A percentile compares a stretch with the other conserved stretches of the same genome.
Evolutionary conservation across 1,284 basidiomycete genomes (phyloP).

Genomic region (Ustilago hordei): DNA sequence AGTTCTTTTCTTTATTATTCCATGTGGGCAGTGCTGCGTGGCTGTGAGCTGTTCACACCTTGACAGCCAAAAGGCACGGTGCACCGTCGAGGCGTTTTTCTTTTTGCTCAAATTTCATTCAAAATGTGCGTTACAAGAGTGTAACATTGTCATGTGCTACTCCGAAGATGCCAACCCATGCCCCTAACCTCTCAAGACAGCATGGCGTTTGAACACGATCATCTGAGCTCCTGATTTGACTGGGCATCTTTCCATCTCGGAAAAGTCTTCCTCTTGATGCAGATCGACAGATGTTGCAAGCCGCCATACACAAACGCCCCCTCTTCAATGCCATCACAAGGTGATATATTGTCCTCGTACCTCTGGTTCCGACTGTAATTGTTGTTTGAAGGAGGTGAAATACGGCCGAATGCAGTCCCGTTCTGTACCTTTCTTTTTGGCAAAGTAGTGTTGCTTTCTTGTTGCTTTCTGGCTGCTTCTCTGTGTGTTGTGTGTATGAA

Average conservation of each 20-base stretch:
- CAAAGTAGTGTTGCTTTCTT: not conserved
- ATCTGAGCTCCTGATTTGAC: too few relatives aligned
- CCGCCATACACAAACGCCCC: not conserved
- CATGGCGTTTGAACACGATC: too few relatives aligned
- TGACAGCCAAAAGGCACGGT: conserved; percentile 7
- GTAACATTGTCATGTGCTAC: not conserved
- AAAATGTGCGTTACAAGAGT: not conserved
- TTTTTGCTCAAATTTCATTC: not conserved
- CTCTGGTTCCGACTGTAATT: not conserved
- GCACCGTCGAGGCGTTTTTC: not conserved
- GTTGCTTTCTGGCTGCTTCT: not conserved
- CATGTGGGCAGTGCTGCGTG: conserved; percentile 12
- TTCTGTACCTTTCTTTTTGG: not conserved
- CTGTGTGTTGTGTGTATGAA: not conserved
- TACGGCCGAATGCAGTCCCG: not conserved
- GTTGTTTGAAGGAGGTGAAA: not conserved
- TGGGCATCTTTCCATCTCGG: too few relatives aligned
- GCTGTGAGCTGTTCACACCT: conserved; percentile 23
- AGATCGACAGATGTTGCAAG: not conserved
- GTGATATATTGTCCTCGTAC: not conserved
- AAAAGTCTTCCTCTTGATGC: not conserved
- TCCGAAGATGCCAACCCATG: not conserved
- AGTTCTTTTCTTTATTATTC: not conserved
- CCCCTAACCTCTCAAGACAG: not conserved
- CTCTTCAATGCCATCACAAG: not conserved